phyloP scores from a whole-genome alignment of 1,284 basidiomycete species.

The Lentinus polychrous region DNA sequence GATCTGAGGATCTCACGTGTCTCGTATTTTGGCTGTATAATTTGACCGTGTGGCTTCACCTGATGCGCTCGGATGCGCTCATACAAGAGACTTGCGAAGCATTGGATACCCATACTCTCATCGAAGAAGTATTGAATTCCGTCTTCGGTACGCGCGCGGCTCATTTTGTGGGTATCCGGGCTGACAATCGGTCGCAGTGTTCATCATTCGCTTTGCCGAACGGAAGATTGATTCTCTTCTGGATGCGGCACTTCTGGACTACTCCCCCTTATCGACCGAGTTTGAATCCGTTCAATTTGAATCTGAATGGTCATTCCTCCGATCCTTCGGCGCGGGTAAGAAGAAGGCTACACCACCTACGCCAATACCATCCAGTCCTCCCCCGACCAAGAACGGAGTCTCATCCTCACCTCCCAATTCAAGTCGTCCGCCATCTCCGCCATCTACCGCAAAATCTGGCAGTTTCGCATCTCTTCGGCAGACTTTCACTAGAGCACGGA shows the following conservation, averaged over 20 bases:
- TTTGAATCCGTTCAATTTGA: slow-evolving; percentile 88
- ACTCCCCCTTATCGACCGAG: slow-evolving; percentile 71
- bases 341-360: slow-evolving; percentile 35
- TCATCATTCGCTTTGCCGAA: slow-evolving; percentile 91
- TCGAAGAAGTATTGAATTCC: slow-evolving; percentile 89
- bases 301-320: slow-evolving; percentile 91
- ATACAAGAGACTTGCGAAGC: slow-evolving; percentile 74
- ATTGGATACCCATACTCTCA: slow-evolving; percentile 70
- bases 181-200: slow-evolving; percentile 49
- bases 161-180: neutral
- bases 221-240: slow-evolving; percentile 83
- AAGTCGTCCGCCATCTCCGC: slow-evolving; percentile 33
- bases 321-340: slow-evolving; percentile 68
- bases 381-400: slow-evolving; percentile 29
- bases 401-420: slow-evolving; percentile 42
- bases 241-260: slow-evolving; percentile 81
- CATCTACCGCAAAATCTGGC: slow-evolving; percentile 19
- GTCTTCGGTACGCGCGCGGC: slow-evolving; percentile 65
- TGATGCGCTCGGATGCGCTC: slow-evolving; percentile 78
- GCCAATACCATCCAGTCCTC: slow-evolving; percentile 17
- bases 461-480: slow-evolving; percentile 60
- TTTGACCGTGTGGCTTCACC: slow-evolving; percentile 82
- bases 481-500: slow-evolving; percentile 46
- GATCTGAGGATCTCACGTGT: slow-evolving; percentile 78
- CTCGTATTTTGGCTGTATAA: slow-evolving; percentile 96